Evolutionary conservation across 169 alveolate species (phyloP).

Genomic region (Plasmodium vinckei): DNA sequence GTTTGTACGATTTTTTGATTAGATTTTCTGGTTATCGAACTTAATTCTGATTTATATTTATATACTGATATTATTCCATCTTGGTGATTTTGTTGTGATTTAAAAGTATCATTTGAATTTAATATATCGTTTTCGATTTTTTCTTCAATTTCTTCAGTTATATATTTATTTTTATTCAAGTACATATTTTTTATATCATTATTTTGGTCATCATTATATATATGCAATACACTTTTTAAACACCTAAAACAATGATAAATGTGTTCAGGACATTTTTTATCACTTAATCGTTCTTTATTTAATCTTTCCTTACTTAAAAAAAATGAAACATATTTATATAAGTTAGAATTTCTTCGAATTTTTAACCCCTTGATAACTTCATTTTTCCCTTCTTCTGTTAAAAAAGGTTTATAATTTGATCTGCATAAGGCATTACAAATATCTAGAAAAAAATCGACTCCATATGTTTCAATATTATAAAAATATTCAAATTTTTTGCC

Average conservation of each 20-base stretch:
- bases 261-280: conserved; percentile 65
- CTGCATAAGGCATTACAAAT: conserved; percentile 67
- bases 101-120: conserved; percentile 11
- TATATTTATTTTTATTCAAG: conserved; percentile 22
- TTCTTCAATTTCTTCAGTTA: conserved; percentile 69
- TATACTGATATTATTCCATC: conserved; percentile 65
- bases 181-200: conserved; percentile 1
- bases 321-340: conserved; percentile 75
- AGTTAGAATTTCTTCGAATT: conserved; percentile 70
- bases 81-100: conserved; percentile 5
- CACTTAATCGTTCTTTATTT: conserved; percentile 68
- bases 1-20: conserved; percentile 70
- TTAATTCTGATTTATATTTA: conserved; percentile 51
- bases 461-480: conserved; percentile 71
- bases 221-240: conserved; percentile 74
- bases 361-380: conserved; percentile 71
- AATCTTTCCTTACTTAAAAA: conserved; percentile 75
- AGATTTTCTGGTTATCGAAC: conserved; percentile 44
- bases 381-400: conserved; percentile 73
- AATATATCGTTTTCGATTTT: conserved; percentile 52
- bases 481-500: conserved; percentile 55
- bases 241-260: conserved; percentile 74
- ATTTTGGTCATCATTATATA: conserved; percentile 52
- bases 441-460: conserved; percentile 69
- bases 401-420: conserved; percentile 65